Evolutionary conservation across 345 rosid genomes (phyloP).

Genomic region (Boechera retrofracta): DNA sequence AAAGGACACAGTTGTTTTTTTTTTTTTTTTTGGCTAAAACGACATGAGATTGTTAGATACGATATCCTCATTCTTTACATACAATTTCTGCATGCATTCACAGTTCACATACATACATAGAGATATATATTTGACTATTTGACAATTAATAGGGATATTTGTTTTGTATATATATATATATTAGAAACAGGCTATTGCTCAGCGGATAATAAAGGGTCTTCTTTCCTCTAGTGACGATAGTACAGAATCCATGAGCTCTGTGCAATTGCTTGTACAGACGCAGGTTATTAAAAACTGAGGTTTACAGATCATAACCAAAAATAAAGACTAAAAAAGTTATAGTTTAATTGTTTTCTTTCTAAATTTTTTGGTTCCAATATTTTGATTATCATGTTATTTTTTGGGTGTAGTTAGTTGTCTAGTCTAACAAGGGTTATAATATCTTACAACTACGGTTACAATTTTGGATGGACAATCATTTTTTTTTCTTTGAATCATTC

Average conservation of each 20-base stretch:
- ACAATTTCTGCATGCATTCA: slow-evolving; percentile 33
- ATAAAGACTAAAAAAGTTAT: too few relatives aligned
- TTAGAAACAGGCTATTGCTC: slow-evolving; percentile 27
- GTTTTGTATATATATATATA: background rate
- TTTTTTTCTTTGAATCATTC: background rate
- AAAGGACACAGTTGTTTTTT: slow-evolving; percentile 26
- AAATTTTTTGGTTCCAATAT: background rate
- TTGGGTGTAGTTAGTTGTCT: background rate
- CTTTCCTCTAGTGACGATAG: slow-evolving; percentile 30
- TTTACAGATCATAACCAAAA: slow-evolving; percentile 19
- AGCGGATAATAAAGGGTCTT: slow-evolving; percentile 39
- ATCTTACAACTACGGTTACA: background rate
- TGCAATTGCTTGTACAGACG: slow-evolving; percentile 43
- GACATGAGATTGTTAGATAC: slow-evolving; percentile 40
- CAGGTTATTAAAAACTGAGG: slow-evolving; percentile 33
- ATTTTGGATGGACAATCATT: background rate
- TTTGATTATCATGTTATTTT: background rate
- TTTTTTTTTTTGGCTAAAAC: slow-evolving; percentile 36
- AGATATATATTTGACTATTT: background rate
- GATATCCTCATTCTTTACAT: slow-evolving; percentile 31
- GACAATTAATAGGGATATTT: slow-evolving; percentile 5
- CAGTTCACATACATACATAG: background rate
- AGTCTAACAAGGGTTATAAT: background rate
- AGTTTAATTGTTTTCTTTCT: background rate
- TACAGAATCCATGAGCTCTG: slow-evolving; percentile 51